Evolutionary conservation across 176 grass and related monocot species (phyloP), one percentile per base, ranked within the genome.

Genomic region (Musa beccarii): DNA sequence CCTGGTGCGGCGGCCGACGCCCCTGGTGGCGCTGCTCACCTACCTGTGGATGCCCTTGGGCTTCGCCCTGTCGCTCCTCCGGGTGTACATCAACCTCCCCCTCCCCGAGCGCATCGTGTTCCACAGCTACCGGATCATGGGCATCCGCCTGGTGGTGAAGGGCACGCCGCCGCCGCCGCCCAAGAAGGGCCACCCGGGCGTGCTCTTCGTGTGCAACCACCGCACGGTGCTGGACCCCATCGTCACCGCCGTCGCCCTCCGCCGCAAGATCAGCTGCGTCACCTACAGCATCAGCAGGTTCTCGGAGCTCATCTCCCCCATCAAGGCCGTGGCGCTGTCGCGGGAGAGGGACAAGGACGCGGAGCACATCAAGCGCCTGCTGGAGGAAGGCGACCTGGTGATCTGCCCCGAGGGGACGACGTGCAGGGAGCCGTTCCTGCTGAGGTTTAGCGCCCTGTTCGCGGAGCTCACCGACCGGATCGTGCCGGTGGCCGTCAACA

Each of bases 251-350:
- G 96, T 99, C 59, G 91, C 96, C 11, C 89, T 99, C 43, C 82
- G 91, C 73, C 96, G 96, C 82, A 99, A 99, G 89, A 84, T 99
- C 11, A 99, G 96, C 76, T 94, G 91, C 80, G 96, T 99, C 43
- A 99, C 91, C 15, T 99, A 99, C 83, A 99, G 96, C 88, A 99
- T 99, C 81, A 94, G 91, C 86, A 94, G 89, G 83, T 99, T 95
- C 80, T 99, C 96, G 21, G 91, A 99, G 85, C 86, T 94, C 76
- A 99, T 94, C 78, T 84, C 96, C 52, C 96, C 96, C 1, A 99
- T 99, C 81, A 99, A 92, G 74, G 81, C 96, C 19, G 96, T 99
- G 12, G 96, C 96, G 21, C 85, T 99, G 52, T 65, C 91, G 16
- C 77, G 96, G 86, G 96, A 95, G 84, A 79, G 96, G 55, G 86